A percentile compares a stretch with the other conserved stretches of the same genome.
Evolutionary conservation across 2,329 filamentous ascomycete genomes (phyloP).

Genomic region (Chaetomiaceae sp.): DNA sequence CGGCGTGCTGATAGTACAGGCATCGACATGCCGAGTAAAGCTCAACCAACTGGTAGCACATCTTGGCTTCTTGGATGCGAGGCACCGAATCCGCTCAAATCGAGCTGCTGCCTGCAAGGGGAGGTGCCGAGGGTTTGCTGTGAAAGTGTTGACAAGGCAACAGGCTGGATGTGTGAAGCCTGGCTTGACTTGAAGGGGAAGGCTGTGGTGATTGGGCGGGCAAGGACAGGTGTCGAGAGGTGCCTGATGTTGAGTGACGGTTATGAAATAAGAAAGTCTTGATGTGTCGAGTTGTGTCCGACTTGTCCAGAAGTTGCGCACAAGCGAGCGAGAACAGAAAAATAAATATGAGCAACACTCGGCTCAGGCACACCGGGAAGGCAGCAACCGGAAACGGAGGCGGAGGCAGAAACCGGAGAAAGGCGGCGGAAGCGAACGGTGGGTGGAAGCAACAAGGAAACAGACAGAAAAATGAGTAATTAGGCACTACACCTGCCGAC

Average conservation of each 20-base stretch:
- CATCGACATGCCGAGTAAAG: constrained; percentile 82
- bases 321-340: constrained; percentile 5
- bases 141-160: background rate
- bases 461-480: constrained; percentile 24
- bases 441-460: constrained; percentile 23
- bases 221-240: background rate
- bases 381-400: constrained; percentile 6
- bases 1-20: constrained; percentile 78
- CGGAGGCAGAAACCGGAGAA: constrained; percentile 14
- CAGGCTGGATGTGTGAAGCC: constrained; percentile 1
- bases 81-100: background rate
- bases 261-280: background rate
- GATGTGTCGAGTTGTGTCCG: constrained; percentile 4
- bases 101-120: background rate
- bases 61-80: constrained; percentile 30
- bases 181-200: constrained; percentile 7
- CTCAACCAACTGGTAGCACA: constrained; percentile 86
- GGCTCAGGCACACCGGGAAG: constrained; percentile 12
- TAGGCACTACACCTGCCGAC: constrained; percentile 23
- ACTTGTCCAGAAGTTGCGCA: constrained; percentile 11
- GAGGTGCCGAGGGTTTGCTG: too few relatives aligned
- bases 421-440: constrained; percentile 21
- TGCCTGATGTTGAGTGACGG: background rate
- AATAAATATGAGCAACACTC: constrained; percentile 14
- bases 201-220: background rate